These are phyloP conservation scores for Fusarium sp. DNA, from an alignment of 2,329 filamentous ascomycete species.

Conservation along the genomic window DNA sequence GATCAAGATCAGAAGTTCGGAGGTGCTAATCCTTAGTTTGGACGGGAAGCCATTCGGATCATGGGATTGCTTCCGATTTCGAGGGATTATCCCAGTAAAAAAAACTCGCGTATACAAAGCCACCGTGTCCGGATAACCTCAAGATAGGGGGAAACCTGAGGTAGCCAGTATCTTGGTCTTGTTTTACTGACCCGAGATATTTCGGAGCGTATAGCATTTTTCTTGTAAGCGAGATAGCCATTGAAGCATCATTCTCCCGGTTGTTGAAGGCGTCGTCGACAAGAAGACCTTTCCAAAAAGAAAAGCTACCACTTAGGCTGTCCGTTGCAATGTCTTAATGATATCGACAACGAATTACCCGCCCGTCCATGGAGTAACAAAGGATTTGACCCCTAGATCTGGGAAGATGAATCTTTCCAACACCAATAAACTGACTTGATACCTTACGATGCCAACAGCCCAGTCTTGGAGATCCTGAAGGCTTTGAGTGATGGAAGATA, in stretches of 20 bases:
- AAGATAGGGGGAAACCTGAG: conserved; percentile 1
- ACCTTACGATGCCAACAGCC: neutral
- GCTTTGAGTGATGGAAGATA: neutral
- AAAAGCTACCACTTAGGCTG: no score
- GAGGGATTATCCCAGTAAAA: conserved; percentile 12
- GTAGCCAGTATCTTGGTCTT: neutral
- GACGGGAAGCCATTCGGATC: conserved; percentile 7
- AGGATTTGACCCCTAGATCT: no score
- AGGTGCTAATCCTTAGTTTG: conserved; percentile 1
- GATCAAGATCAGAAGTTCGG: conserved; percentile 1
- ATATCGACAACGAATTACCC: neutral
- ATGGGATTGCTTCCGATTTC: neutral
- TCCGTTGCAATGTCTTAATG: neutral
- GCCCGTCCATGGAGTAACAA: neutral
- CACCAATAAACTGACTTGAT: neutral
- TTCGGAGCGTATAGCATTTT: neutral
- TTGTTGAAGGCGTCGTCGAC: neutral
- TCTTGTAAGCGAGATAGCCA: neutral
- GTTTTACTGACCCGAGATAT: conserved; percentile 2
- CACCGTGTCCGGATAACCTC: conserved; percentile 19
- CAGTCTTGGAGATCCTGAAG: neutral
- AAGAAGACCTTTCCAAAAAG: neutral
- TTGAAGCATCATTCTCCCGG: neutral
- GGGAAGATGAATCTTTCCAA: neutral
- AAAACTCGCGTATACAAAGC: neutral